Percentiles rank a stretch among this genome's conserved stretches.
Conservation (phyloP, 306 rosid species). For the Morella rubra region DNA sequence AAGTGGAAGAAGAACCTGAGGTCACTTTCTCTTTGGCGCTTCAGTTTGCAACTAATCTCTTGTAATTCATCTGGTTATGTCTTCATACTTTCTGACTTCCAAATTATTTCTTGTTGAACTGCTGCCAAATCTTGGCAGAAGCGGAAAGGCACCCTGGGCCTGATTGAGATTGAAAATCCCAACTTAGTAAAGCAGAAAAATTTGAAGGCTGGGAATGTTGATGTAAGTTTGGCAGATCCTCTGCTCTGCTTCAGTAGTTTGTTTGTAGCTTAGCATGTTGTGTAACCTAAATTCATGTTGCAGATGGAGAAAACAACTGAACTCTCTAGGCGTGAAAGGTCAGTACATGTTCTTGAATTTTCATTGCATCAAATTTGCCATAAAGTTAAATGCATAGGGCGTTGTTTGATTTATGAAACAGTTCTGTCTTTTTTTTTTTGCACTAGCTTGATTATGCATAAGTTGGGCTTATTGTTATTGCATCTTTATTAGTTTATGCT, state of each 20-base stretch:
- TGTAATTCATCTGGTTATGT: conserved; percentile 12
- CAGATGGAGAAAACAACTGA: conserved; percentile 57
- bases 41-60: conserved; percentile 10
- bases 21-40: conserved; percentile 13
- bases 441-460: neutral
- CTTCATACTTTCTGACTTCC: neutral
- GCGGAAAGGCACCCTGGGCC: conserved; percentile 59
- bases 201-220: conserved; percentile 51
- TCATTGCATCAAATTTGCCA: neutral
- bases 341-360: neutral
- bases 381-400: neutral
- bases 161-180: conserved; percentile 73
- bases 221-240: conserved; percentile 43
- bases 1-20: conserved; percentile 46
- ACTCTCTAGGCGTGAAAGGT: conserved; percentile 87
- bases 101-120: neutral
- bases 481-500: neutral
- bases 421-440: neutral
- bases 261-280: neutral
- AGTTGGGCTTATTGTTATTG: neutral
- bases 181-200: conserved; percentile 53
- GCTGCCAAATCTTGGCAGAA: conserved; percentile 38
- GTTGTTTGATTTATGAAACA: neutral
- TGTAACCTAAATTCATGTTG: neutral
- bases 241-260: neutral